Evolutionary conservation across 371 early-diverging fungal genomes (phyloP).

Genomic region (Apophysomyces variabilis): DNA sequence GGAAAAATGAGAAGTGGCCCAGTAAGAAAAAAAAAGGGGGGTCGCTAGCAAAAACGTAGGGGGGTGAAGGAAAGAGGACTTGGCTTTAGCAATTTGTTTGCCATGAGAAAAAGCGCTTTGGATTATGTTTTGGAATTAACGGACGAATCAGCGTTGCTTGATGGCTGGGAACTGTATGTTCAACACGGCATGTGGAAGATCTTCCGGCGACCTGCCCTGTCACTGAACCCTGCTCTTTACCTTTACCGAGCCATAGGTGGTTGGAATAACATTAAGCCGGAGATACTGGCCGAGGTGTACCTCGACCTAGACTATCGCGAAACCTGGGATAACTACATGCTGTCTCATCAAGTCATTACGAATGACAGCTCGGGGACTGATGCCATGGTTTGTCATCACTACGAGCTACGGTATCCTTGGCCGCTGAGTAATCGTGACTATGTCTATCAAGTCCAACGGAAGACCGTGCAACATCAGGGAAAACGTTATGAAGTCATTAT

Average conservation of each 20-base stretch:
- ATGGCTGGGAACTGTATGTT: constrained; percentile 34
- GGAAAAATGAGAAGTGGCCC: too few relatives aligned
- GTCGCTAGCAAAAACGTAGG: not conserved
- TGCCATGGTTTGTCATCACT: constrained; percentile 17
- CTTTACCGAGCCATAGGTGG: constrained; percentile 34
- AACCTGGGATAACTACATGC: constrained; percentile 55
- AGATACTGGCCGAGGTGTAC: constrained; percentile 35
- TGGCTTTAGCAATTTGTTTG: not conserved
- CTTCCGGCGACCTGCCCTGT: constrained; percentile 28
- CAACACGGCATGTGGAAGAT: constrained; percentile 29
- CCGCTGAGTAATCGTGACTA: constrained; percentile 55
- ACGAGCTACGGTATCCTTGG: constrained; percentile 50
- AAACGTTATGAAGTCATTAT: constrained; percentile 42
- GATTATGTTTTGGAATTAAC: constrained; percentile 1
- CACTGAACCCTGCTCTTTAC: constrained; percentile 28
- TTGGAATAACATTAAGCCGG: constrained; percentile 31
- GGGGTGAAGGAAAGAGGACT: not conserved
- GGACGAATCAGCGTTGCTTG: not conserved
- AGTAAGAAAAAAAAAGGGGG: not conserved
- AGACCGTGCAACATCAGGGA: constrained; percentile 27
- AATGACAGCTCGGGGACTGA: constrained; percentile 3
- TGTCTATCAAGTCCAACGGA: constrained; percentile 42
- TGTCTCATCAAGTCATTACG: constrained; percentile 33
- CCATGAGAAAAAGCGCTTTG: constrained; percentile 8
- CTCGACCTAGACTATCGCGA: constrained; percentile 51